Evolutionary conservation across 148 eudicot genomes (phyloP).

Genomic region (Camellia granthamiana): DNA sequence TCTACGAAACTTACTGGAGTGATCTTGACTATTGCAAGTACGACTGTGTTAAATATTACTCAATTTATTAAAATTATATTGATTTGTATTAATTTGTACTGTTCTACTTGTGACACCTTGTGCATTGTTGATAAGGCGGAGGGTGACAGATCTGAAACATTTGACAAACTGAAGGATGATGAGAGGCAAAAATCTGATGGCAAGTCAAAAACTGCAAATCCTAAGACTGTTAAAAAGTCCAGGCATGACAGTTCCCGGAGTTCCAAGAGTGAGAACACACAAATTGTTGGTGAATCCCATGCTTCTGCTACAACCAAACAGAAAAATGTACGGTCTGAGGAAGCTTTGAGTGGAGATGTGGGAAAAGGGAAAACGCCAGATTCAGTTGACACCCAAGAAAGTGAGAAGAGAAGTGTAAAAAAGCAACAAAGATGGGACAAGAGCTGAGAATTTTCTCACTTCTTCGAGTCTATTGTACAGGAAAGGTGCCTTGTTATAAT

Average conservation of each 20-base stretch:
- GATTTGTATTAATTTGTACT: no score
- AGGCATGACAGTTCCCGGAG: not conserved
- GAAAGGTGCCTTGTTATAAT: not conserved
- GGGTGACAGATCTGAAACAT: not conserved
- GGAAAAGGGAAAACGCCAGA: not conserved
- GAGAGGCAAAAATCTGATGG: not conserved
- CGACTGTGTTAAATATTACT: no score
- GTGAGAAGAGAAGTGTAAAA: not conserved
- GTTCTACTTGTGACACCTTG: not conserved
- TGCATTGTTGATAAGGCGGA: not conserved
- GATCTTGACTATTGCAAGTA: slow-evolving; percentile 87
- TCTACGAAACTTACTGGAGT: slow-evolving; percentile 91
- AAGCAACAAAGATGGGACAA: not conserved
- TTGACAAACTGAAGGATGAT: not conserved
- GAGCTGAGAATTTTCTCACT: not conserved
- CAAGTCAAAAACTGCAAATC: not conserved
- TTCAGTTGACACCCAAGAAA: not conserved
- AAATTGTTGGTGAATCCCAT: not conserved
- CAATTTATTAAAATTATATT: no score
- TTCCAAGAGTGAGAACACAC: not conserved
- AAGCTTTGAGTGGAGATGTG: not conserved
- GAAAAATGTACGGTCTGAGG: not conserved
- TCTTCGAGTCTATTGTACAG: not conserved
- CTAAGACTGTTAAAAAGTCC: not conserved
- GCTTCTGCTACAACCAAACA: not conserved